Percentiles rank a stretch among this genome's conserved stretches.
Conservation (phyloP, 2,329 filamentous ascomycete species). For the Talaromyces sp. region DNA sequence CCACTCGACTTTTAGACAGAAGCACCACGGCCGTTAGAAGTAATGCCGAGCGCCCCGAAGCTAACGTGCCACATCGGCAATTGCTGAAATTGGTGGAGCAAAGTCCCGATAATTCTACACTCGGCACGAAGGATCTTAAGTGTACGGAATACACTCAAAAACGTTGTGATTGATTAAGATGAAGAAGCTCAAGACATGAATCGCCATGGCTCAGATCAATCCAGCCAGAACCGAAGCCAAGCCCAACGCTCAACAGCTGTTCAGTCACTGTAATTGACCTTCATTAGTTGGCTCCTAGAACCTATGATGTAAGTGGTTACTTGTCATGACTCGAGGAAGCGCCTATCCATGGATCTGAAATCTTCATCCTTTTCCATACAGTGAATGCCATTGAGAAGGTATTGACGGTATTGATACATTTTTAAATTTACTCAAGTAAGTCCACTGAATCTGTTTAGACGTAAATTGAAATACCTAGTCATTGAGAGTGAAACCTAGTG, state of each 20-base stretch:
- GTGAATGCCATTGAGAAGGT: neutral
- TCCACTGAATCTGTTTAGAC: neutral
- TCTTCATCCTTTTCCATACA: neutral
- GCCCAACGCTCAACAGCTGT: neutral
- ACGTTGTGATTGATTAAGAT: neutral
- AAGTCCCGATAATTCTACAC: neutral
- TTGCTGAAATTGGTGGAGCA: neutral
- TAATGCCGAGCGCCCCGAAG: neutral
- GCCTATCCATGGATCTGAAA: neutral
- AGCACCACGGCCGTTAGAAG: neutral
- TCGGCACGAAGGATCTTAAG: neutral
- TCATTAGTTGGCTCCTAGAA: neutral
- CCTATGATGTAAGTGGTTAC: slow-evolving; percentile 6
- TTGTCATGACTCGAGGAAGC: slow-evolving; percentile 1
- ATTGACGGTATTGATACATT: neutral
- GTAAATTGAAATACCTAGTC: neutral
- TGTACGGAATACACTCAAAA: neutral
- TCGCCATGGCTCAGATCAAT: neutral
- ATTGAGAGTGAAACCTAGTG: neutral
- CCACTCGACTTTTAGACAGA: neutral
- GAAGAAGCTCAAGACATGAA: neutral
- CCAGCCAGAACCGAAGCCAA: neutral
- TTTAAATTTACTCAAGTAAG: neutral
- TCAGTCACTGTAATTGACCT: neutral
- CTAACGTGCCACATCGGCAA: neutral